Evolutionary conservation across 2,329 filamentous ascomycete species (phyloP).

Genomic region (Cladosporium sp.): DNA sequence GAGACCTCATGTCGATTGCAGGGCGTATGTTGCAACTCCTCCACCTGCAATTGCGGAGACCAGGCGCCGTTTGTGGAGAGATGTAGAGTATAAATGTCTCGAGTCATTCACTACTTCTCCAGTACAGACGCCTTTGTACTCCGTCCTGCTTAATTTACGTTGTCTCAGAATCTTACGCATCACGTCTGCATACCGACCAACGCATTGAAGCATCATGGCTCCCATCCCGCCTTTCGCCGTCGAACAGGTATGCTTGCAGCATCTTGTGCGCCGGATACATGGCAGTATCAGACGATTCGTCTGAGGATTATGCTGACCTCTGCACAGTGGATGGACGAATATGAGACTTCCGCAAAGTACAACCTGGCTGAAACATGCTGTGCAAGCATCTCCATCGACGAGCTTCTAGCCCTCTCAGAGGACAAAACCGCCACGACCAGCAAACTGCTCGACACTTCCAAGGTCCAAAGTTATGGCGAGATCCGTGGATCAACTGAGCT

Average conservation of each 20-base stretch:
- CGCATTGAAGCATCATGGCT: constrained; percentile 7
- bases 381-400: constrained; percentile 67
- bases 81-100: neutral
- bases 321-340: constrained; percentile 53
- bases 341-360: constrained; percentile 51
- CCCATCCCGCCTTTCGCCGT: constrained; percentile 56
- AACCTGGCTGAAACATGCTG: constrained; percentile 80
- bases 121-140: neutral
- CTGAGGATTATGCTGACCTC: neutral
- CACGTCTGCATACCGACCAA: neutral
- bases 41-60: neutral
- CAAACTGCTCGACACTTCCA: constrained; percentile 48
- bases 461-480: constrained; percentile 66
- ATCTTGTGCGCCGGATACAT: neutral
- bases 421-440: constrained; percentile 43
- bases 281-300: constrained; percentile 14
- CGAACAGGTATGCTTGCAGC: constrained; percentile 54
- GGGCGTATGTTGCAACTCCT: neutral
- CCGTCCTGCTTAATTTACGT: too few species aligned
- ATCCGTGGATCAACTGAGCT: constrained; percentile 65
- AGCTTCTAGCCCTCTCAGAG: constrained; percentile 58
- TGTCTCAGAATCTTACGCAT: too few species aligned
- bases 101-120: neutral
- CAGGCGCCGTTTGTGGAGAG: neutral
- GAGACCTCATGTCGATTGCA: neutral